Conservation (phyloP, 768 basidiomycete species). For the Xerocomellus dryophilus region DNA sequence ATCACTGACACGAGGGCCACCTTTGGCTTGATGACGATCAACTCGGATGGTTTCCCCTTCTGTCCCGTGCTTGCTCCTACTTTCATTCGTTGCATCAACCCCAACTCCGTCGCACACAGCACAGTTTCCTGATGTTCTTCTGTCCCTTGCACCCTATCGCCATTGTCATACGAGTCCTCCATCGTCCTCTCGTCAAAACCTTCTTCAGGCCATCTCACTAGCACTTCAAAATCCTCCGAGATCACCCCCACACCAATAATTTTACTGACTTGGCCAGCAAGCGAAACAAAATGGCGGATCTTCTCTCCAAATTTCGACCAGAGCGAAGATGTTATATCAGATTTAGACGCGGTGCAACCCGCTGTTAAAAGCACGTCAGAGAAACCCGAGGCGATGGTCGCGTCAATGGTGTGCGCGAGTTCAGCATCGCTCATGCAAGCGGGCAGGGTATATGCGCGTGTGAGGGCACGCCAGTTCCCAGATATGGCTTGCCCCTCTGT, state of each 20-base stretch:
- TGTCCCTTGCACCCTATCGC: not conserved
- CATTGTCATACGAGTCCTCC: constrained; percentile 28
- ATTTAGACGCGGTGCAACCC: constrained; percentile 17
- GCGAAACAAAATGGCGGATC: constrained; percentile 40
- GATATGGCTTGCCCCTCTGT: constrained; percentile 43
- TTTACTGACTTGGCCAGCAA: constrained; percentile 44
- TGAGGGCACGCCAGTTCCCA: constrained; percentile 43
- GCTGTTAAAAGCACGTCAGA: constrained; percentile 28
- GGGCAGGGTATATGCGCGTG: constrained; percentile 20
- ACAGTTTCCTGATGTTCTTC: constrained; percentile 12
- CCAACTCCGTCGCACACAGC: constrained; percentile 35
- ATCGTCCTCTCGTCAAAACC: constrained; percentile 15
- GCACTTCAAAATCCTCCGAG: constrained; percentile 28
- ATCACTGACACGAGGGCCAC: constrained; percentile 33
- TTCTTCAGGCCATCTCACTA: constrained; percentile 9
- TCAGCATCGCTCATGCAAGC: constrained; percentile 16
- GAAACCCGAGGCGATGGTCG: constrained; percentile 18
- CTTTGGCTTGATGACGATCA: constrained; percentile 32
- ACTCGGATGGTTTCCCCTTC: constrained; percentile 16
- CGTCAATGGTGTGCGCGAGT: constrained; percentile 4
- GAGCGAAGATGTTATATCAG: constrained; percentile 38
- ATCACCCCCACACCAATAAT: constrained; percentile 21
- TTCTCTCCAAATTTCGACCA: constrained; percentile 40
- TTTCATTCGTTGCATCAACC: constrained; percentile 25
- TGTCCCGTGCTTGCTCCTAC: constrained; percentile 7